These are phyloP conservation scores for Scheffersomyces stambukii DNA, from an alignment of 1,139 yeast species.

Conservation along the genomic window DNA sequence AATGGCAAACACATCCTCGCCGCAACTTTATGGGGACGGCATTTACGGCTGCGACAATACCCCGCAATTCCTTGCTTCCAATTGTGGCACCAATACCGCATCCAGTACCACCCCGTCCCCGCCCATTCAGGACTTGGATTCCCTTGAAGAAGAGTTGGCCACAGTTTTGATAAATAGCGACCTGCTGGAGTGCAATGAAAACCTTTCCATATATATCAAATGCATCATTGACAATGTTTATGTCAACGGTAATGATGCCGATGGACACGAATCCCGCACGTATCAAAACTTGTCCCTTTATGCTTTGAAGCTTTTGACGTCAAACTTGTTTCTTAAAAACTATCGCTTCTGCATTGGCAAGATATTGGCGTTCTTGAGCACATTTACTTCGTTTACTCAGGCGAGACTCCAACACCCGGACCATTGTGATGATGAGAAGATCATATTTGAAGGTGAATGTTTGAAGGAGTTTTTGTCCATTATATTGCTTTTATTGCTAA, in stretches of 20 bases:
- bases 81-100: no score
- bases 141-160: conserved; percentile 16
- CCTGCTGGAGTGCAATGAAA: conserved; percentile 37
- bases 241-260: conserved; percentile 3
- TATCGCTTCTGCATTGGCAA: conserved; percentile 37
- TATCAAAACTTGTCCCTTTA: conserved; percentile 23
- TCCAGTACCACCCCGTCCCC: no score
- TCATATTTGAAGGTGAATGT: conserved; percentile 19
- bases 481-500: conserved; percentile 29
- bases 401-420: conserved; percentile 6
- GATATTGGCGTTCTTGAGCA: conserved; percentile 30
- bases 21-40: no score
- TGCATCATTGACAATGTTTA: conserved; percentile 29
- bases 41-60: no score
- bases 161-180: conserved; percentile 35
- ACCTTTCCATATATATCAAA: conserved; percentile 34
- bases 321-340: conserved; percentile 39
- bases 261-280: conserved; percentile 9
- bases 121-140: no score
- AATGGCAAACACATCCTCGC: no score
- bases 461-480: conserved; percentile 38
- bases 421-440: conserved; percentile 9
- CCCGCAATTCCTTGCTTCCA: no score
- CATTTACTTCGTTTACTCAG: conserved; percentile 22
- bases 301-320: conserved; percentile 34